These are phyloP conservation scores for Fragaria ananassa DNA, from an alignment of 306 rosid species.

Conservation along the genomic window DNA sequence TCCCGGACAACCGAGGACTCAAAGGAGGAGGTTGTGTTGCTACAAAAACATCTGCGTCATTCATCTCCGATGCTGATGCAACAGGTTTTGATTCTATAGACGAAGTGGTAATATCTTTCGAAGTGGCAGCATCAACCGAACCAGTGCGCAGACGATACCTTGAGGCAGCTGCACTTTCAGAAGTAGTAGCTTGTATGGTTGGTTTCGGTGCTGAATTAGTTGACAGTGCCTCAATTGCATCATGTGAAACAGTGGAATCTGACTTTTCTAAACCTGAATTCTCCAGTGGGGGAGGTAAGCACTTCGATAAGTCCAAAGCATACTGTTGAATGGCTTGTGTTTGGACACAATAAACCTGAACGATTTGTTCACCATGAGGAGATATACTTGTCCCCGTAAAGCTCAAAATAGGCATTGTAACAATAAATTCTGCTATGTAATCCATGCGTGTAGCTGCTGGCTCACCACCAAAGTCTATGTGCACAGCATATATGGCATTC, in stretches of 20 bases:
- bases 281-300: constrained; percentile 88
- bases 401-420: constrained; percentile 95
- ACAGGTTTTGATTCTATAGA: constrained; percentile 57
- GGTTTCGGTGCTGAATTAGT: constrained; percentile 52
- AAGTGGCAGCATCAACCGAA: constrained; percentile 47
- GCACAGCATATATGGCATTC: constrained; percentile 96
- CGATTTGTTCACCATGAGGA: constrained; percentile 71
- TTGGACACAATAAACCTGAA: constrained; percentile 98
- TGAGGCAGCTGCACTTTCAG: constrained; percentile 44
- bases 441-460: constrained; percentile 84
- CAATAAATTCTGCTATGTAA: constrained; percentile 90
- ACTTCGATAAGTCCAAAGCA: constrained; percentile 92
- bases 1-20: constrained; percentile 82
- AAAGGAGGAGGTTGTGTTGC: constrained; percentile 74
- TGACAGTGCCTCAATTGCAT: constrained; percentile 49
- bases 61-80: constrained; percentile 45
- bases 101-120: constrained; percentile 46
- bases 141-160: constrained; percentile 60
- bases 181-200: constrained; percentile 41
- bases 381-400: constrained; percentile 87
- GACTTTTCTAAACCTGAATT: constrained; percentile 61
- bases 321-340: constrained; percentile 98
- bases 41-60: constrained; percentile 60
- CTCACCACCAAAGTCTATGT: constrained; percentile 78
- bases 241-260: constrained; percentile 63